Evolutionary conservation across 257 asterid genomes (phyloP).

Genomic region (Solanum raphanifolium): DNA sequence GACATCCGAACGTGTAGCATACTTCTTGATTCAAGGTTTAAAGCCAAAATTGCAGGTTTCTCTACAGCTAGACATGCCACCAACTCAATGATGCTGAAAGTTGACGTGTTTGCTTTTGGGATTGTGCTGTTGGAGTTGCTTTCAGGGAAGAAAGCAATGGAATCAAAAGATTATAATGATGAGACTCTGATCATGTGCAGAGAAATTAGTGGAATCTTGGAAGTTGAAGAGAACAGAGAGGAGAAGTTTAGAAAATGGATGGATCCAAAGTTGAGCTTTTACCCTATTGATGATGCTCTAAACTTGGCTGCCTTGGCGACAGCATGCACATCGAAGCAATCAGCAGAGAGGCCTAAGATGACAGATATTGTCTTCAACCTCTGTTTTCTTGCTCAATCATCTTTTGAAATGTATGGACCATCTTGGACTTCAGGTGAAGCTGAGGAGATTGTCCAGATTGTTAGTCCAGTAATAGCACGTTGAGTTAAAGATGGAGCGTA

Average conservation of each 20-base stretch:
- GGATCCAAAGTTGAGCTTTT: slow-evolving; percentile 39
- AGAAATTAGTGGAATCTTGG: slow-evolving; percentile 46
- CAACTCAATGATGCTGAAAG: slow-evolving; percentile 31
- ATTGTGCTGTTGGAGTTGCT: slow-evolving; percentile 60
- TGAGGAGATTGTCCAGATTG: slow-evolving; percentile 35
- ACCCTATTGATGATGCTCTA: slow-evolving; percentile 50
- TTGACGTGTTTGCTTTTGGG: slow-evolving; percentile 67
- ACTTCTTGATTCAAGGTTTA: slow-evolving; percentile 58
- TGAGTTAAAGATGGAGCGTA: slow-evolving; percentile 1
- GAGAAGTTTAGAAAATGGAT: slow-evolving; percentile 60
- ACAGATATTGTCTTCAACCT: slow-evolving; percentile 55
- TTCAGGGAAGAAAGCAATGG: slow-evolving; percentile 51
- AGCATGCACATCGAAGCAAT: slow-evolving; percentile 55
- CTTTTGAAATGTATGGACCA: slow-evolving; percentile 27
- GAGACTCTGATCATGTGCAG: slow-evolving; percentile 46
- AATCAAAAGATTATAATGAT: slow-evolving; percentile 30
- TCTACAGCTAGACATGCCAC: slow-evolving; percentile 43
- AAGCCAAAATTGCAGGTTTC: slow-evolving; percentile 59
- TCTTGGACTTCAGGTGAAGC: slow-evolving; percentile 34
- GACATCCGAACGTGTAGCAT: slow-evolving; percentile 50
- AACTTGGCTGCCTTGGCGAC: slow-evolving; percentile 54
- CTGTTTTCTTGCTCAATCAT: slow-evolving; percentile 45
- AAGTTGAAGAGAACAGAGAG: slow-evolving; percentile 32
- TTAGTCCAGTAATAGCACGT: slow-evolving; percentile 43
- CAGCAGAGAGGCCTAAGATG: slow-evolving; percentile 58